These are phyloP conservation scores for Camillea tinctor DNA, from an alignment of 2,329 filamentous ascomycete species.

Conservation along the genomic window DNA sequence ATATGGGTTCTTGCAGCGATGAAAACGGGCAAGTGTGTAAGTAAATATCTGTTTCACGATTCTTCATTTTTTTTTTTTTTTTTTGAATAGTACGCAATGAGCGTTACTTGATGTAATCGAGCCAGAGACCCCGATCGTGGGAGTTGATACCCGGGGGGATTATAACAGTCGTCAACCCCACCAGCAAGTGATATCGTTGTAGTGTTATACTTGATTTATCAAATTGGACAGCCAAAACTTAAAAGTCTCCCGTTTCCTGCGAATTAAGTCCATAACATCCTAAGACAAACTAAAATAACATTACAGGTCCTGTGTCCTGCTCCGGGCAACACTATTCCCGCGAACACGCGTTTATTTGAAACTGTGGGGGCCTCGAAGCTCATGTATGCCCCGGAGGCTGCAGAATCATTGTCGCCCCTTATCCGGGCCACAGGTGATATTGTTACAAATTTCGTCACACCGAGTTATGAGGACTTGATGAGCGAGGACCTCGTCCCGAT, in stretches of 20 bases:
- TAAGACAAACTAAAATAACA: background rate
- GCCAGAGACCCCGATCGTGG: background rate
- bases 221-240: too few relatives aligned
- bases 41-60: conserved; percentile 1
- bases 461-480: conserved; percentile 6
- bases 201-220: too few relatives aligned
- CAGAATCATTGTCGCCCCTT: conserved; percentile 8
- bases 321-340: background rate
- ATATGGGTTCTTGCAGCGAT: conserved; percentile 17
- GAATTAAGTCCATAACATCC: too few relatives aligned
- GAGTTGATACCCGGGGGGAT: background rate
- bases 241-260: too few relatives aligned
- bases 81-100: background rate
- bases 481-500: conserved; percentile 7
- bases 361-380: conserved; percentile 14
- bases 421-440: conserved; percentile 6
- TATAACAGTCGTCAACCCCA: background rate
- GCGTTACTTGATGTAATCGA: background rate
- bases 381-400: conserved; percentile 10
- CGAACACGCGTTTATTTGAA: conserved; percentile 3
- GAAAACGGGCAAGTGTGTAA: conserved; percentile 17
- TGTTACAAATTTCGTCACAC: conserved; percentile 3
- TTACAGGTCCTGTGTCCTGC: background rate
- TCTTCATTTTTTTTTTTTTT: background rate
- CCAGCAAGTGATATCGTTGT: too few relatives aligned